These are phyloP conservation scores for Alternaria dauci DNA, from an alignment of 2,329 filamentous ascomycete species.

Conservation along the genomic window DNA sequence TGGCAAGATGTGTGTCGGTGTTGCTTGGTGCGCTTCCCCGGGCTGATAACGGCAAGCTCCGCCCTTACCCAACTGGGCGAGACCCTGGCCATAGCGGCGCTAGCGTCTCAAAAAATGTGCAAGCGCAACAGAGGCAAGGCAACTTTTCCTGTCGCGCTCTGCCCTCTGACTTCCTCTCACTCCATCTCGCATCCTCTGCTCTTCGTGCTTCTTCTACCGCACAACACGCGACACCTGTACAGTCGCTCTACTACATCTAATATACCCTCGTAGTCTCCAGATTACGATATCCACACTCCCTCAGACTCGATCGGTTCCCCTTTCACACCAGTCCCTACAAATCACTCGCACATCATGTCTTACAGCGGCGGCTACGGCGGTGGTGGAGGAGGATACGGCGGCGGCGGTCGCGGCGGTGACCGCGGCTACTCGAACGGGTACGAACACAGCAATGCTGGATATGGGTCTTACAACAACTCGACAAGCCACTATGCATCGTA, in stretches of 20 bases:
- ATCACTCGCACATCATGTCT: constrained; percentile 66
- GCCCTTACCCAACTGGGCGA: constrained; percentile 14
- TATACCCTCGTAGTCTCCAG: constrained; percentile 22
- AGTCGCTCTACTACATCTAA: constrained; percentile 35
- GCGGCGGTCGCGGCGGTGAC: constrained; percentile 54
- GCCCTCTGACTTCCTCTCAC: constrained; percentile 23
- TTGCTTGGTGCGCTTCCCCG: constrained; percentile 13
- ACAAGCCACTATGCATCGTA: constrained; percentile 55
- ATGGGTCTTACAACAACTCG: constrained; percentile 57
- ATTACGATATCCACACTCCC: constrained; percentile 30
- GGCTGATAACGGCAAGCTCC: constrained; percentile 15
- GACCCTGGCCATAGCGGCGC: constrained; percentile 15
- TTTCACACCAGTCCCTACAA: constrained; percentile 47
- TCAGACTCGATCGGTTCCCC: constrained; percentile 25
- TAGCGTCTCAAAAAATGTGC: constrained; percentile 27
- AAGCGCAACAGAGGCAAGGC: constrained; percentile 39
- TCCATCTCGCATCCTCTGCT: constrained; percentile 28
- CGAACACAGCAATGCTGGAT: constrained; percentile 53
- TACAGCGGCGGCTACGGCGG: constrained; percentile 63
- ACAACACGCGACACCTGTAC: constrained; percentile 34
- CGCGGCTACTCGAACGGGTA: constrained; percentile 65
- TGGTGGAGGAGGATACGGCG: constrained; percentile 52
- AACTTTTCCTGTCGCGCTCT: constrained; percentile 33
- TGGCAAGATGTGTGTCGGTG: constrained; percentile 14
- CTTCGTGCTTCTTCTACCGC: constrained; percentile 28